These are phyloP conservation scores for Coffea canephora DNA, from an alignment of 257 asterid species.

Conservation along the genomic window DNA sequence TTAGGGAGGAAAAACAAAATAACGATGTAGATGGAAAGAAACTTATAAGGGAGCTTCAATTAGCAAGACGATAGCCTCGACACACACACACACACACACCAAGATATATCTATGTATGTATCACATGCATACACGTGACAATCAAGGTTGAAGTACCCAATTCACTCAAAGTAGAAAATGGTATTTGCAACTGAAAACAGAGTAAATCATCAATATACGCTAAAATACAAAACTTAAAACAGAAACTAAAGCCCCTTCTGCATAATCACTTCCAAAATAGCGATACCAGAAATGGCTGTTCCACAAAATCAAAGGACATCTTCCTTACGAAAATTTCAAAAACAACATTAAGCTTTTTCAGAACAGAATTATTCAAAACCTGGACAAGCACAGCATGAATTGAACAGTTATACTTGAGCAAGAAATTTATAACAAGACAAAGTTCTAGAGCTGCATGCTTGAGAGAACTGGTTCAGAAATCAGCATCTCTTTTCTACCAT, in stretches of 20 bases:
- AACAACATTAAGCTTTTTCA: neutral
- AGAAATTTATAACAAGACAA: neutral
- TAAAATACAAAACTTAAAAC: neutral
- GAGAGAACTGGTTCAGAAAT: neutral
- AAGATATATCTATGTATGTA: no score
- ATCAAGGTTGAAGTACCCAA: neutral
- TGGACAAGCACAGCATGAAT: neutral
- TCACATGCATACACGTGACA: neutral
- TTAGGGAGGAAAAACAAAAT: neutral
- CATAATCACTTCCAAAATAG: neutral
- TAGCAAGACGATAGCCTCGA: neutral
- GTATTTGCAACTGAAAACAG: neutral
- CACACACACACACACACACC: no score
- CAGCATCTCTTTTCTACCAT: neutral
- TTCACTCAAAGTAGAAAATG: neutral
- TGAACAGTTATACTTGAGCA: neutral
- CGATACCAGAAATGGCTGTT: neutral
- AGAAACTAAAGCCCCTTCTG: neutral
- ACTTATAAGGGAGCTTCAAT: neutral
- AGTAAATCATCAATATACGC: neutral
- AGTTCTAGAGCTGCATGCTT: neutral
- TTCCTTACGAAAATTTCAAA: neutral
- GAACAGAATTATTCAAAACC: neutral
- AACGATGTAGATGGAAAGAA: neutral
- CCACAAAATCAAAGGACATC: neutral